Conservation (phyloP, 2,329 filamentous ascomycete genomes). For the Mycosphaerelloides madeirae region DNA sequence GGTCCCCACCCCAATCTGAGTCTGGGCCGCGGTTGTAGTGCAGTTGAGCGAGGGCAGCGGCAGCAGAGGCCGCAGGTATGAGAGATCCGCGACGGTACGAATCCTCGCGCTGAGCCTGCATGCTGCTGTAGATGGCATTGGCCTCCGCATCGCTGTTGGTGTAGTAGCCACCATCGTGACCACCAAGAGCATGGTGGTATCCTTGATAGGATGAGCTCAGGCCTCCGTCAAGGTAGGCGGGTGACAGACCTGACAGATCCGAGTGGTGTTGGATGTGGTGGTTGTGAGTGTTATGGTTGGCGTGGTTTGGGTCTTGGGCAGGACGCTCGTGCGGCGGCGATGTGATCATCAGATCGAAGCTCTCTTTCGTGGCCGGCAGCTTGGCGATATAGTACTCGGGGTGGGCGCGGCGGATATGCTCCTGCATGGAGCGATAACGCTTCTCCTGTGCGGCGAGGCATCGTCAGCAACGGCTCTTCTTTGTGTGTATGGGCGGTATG, state of each 20-base stretch:
- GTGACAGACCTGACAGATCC: constrained; percentile 36
- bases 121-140: constrained; percentile 52
- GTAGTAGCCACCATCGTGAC: constrained; percentile 42
- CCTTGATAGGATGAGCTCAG: constrained; percentile 34
- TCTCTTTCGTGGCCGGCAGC: constrained; percentile 95
- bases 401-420: constrained; percentile 96
- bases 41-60: constrained; percentile 80
- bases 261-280: constrained; percentile 26
- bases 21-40: constrained; percentile 68
- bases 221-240: constrained; percentile 30
- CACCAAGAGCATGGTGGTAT: constrained; percentile 27
- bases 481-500: constrained; percentile 5
- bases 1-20: constrained; percentile 64
- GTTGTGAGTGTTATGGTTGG: constrained; percentile 25
- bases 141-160: constrained; percentile 57
- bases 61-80: constrained; percentile 69
- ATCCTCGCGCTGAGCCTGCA: constrained; percentile 55
- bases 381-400: constrained; percentile 97
- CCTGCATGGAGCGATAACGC: constrained; percentile 96
- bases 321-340: constrained; percentile 72
- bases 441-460: constrained; percentile 64
- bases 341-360: constrained; percentile 94
- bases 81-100: constrained; percentile 62
- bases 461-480: constrained; percentile 26
- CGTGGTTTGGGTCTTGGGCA: constrained; percentile 40